Base-by-base conservation (phyloP, 169 alveolate genomes). In the Babesia divergens region DNA sequence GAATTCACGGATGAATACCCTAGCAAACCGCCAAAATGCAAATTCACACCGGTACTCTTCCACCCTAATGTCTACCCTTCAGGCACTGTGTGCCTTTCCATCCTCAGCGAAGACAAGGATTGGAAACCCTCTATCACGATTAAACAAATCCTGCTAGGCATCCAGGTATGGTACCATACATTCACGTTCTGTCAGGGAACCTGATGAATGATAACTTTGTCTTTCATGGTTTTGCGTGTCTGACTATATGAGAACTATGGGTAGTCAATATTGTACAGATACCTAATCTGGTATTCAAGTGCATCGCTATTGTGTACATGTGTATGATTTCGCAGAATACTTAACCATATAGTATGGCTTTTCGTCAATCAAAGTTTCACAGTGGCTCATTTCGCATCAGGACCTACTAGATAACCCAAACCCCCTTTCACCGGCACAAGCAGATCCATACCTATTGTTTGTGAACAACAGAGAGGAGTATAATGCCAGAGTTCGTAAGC, bases 71-170 rank as follows among this genome's bases (percentile, higher is more conserved):
- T 96, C 37, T 97, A 97, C 84, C 99, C 99, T 28, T 93, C 98
- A 38, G 99, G 99, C 64, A 97, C 99, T 14, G 99, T 97, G 24
- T 97, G 99, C 60, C 92, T 97, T 42, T 94, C 98, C 26, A 98
- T 98, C 60, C 87, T 98, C n/a, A 97, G 95, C 82, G 99, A 98
- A 89, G 99, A 98, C 84, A 99, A 97, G 93, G 99, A 97, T 67
- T 98, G 99, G 99, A 96, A 95, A 84, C 99, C 99, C n/a, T 95
- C 99, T 16, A 96, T 98, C 68, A 97, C 99, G 13, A 93, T 98
- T 68, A 96, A 96, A 51, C 97, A 97, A 82, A 95, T 98, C 64
- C 92, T 98, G 18, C 86, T 96, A 28, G 99, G 99, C 26, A 97
- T 97, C n/a, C 98, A 97, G 90, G 96, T 77, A 55, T 31, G 43